phyloP scores from a whole-genome alignment of 306 rosid species.

The Inga laurina region DNA sequence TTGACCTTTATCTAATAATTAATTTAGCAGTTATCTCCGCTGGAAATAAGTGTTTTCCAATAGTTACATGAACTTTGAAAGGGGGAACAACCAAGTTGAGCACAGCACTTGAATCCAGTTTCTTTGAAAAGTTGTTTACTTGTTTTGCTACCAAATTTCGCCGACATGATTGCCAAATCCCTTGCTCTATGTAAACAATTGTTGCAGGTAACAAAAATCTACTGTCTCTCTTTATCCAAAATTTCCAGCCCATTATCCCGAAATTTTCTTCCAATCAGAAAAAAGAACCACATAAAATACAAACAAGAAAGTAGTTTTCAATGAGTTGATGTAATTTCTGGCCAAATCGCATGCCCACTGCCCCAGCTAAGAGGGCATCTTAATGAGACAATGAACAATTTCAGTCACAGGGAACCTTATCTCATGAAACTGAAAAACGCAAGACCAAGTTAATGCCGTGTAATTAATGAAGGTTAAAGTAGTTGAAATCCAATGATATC shows the following conservation, averaged over 20 bases:
- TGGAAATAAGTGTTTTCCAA: neutral
- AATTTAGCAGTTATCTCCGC: neutral
- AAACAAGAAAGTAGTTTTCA: neutral
- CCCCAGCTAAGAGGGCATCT: constrained; percentile 1
- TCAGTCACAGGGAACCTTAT: neutral
- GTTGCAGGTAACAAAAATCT: neutral
- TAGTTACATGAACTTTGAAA: neutral
- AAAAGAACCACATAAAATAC: neutral
- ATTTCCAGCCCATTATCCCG: neutral
- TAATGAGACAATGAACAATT: neutral
- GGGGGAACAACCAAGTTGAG: neutral
- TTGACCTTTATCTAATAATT: neutral
- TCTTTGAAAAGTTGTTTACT: neutral
- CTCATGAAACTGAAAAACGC: neutral
- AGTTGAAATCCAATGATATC: neutral
- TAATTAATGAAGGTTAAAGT: neutral
- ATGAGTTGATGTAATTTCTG: neutral
- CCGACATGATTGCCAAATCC: neutral
- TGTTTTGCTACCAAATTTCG: neutral
- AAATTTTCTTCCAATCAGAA: neutral
- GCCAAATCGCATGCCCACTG: neutral
- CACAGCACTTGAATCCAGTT: neutral
- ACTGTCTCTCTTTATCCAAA: neutral
- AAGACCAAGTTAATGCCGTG: neutral
- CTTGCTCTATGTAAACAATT: neutral